A percentile compares a stretch with the other conserved stretches of the same genome.
These are phyloP conservation scores for Elsinoe arachidis DNA, from an alignment of 2,329 filamentous ascomycete genomes.

Conservation along the genomic window DNA sequence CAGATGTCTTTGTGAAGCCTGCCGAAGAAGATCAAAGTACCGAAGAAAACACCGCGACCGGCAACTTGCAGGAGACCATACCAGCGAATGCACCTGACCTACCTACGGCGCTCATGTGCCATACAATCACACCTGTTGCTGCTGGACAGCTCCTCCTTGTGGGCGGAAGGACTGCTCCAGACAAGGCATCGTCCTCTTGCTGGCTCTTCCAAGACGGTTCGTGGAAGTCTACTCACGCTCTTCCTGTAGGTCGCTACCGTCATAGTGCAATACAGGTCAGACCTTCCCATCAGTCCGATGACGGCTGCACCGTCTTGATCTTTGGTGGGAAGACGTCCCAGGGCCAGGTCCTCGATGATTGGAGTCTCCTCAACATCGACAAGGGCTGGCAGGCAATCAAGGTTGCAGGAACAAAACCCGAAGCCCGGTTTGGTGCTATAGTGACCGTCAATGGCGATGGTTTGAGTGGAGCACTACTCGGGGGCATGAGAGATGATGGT, in stretches of 20 bases:
- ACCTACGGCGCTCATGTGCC: conserved; percentile 52
- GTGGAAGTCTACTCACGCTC: conserved; percentile 57
- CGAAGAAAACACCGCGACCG: not conserved
- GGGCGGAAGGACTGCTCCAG: conserved; percentile 72
- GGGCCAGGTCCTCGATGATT: conserved; percentile 35
- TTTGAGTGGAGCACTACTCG: conserved; percentile 55
- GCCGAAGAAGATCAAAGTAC: conserved; percentile 22
- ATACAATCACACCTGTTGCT: conserved; percentile 62
- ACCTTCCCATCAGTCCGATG: conserved; percentile 28
- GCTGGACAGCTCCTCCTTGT: conserved; percentile 52
- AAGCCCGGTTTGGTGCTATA: conserved; percentile 49
- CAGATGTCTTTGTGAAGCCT: conserved; percentile 33
- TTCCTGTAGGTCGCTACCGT: conserved; percentile 66
- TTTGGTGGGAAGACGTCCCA: conserved; percentile 39
- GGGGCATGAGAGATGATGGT: conserved; percentile 61
- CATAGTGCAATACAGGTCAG: conserved; percentile 54
- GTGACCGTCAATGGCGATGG: conserved; percentile 34
- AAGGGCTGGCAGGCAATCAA: conserved; percentile 39
- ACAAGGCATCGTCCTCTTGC: conserved; percentile 59
- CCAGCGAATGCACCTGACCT: conserved; percentile 21
- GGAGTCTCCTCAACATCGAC: conserved; percentile 38
- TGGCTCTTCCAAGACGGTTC: conserved; percentile 58
- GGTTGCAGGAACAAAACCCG: conserved; percentile 29
- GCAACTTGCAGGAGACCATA: not conserved
- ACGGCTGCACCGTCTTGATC: conserved; percentile 31